Evolutionary conservation across 2,329 filamentous ascomycete genomes (phyloP).

Genomic region (Hymenoscyphus fraxineus): DNA sequence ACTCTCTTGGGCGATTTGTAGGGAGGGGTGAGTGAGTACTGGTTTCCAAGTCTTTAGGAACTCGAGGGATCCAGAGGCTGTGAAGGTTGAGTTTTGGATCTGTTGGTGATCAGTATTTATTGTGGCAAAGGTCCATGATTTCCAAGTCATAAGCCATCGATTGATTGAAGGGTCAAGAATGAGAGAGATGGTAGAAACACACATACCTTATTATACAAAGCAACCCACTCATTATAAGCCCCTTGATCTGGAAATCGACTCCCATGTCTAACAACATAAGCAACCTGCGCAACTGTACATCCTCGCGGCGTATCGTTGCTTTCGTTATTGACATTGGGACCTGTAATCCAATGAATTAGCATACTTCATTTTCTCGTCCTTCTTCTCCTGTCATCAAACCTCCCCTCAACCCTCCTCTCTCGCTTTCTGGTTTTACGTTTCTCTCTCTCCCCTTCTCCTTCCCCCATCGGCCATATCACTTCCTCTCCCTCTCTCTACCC

Average conservation of each 20-base stretch:
- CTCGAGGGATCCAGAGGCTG: slow-evolving; percentile 47
- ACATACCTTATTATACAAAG: slow-evolving; percentile 42
- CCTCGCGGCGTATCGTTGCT: slow-evolving; percentile 50
- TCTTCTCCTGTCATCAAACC: background rate
- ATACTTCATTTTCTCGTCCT: background rate
- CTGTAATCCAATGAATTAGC: slow-evolving; percentile 32
- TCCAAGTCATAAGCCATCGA: too few species aligned
- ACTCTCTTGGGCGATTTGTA: slow-evolving; percentile 56
- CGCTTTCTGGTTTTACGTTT: background rate
- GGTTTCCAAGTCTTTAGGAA: slow-evolving; percentile 59
- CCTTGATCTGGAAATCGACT: slow-evolving; percentile 59
- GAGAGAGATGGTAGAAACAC: background rate
- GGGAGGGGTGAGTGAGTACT: slow-evolving; percentile 49
- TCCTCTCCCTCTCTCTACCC: background rate
- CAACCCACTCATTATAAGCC: slow-evolving; percentile 55
- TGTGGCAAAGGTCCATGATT: too few species aligned
- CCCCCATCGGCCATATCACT: background rate
- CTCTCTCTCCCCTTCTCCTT: background rate
- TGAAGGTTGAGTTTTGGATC: slow-evolving; percentile 53
- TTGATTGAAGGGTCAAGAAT: too few species aligned
- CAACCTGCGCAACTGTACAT: slow-evolving; percentile 57
- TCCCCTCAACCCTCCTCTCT: background rate
- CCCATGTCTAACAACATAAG: slow-evolving; percentile 58
- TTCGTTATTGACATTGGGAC: slow-evolving; percentile 54
- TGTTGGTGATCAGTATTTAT: slow-evolving; percentile 28